Percentiles rank a stretch among this genome's conserved stretches.
Evolutionary conservation across 257 asterid species (phyloP).

Genomic region (Orobanche coerulescens): DNA sequence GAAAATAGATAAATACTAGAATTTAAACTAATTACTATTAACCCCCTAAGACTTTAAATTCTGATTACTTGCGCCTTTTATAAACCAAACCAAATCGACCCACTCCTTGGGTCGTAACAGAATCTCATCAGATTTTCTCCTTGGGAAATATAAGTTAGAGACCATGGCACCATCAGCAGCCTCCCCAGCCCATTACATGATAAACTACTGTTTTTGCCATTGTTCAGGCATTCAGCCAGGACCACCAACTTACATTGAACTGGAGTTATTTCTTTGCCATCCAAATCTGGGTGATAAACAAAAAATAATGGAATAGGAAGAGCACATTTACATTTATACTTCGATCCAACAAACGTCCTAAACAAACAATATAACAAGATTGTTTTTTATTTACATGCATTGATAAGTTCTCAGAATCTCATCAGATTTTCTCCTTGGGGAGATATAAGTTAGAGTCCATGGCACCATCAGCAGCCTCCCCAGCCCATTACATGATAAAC

Average conservation of each 20-base stretch:
- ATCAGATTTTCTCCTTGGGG: neutral
- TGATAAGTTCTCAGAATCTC: neutral
- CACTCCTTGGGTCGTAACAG: no score
- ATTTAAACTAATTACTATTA: no score
- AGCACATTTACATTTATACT: neutral
- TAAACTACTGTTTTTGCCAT: neutral
- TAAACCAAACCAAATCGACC: no score
- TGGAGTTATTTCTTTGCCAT: neutral
- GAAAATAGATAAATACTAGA: no score
- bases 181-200: neutral
- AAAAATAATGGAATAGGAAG: constrained; percentile 1
- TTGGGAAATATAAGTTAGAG: neutral
- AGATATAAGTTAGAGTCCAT: neutral
- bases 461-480: neutral
- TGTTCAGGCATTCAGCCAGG: no score
- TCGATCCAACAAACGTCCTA: neutral
- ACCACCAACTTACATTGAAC: no score
- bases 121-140: neutral
- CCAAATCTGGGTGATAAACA: neutral
- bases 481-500: neutral
- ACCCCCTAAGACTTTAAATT: no score
- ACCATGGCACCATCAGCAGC: neutral
- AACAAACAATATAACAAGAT: neutral
- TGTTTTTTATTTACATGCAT: neutral
- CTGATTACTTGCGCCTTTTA: no score